Evolutionary conservation across 495 filamentous ascomycete genomes (phyloP).

Genomic region (Venustampulla echinocandica): DNA sequence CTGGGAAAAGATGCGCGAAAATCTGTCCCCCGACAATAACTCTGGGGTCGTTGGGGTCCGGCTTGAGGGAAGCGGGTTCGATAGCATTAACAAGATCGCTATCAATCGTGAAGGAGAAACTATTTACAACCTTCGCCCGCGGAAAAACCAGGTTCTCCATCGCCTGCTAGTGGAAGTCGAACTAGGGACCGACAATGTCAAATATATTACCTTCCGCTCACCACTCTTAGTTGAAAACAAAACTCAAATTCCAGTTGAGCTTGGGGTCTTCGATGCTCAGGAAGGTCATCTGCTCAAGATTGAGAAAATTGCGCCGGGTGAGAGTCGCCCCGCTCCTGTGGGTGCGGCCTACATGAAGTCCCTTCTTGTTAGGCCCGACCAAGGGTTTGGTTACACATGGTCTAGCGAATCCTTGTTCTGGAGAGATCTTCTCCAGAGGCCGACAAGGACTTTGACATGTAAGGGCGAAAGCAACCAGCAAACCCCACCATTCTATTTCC

Average conservation of each 20-base stretch:
- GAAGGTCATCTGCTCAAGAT: constrained; percentile 92
- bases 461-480: constrained; percentile 71
- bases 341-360: constrained; percentile 88
- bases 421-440: constrained; percentile 78
- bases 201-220: constrained; percentile 93
- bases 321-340: constrained; percentile 83
- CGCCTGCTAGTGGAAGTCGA: constrained; percentile 87
- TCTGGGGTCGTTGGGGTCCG: constrained; percentile 69
- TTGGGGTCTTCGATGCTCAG: constrained; percentile 84
- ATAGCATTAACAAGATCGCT: constrained; percentile 76
- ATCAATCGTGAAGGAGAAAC: constrained; percentile 91
- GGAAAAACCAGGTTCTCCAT: constrained; percentile 76
- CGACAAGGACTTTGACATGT: constrained; percentile 79
- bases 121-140: constrained; percentile 74
- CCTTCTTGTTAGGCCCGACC: constrained; percentile 83
- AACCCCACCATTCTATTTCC: constrained; percentile 86
- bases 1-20: constrained; percentile 88
- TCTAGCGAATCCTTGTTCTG: constrained; percentile 81
- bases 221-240: constrained; percentile 96
- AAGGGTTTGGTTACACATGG: constrained; percentile 95
- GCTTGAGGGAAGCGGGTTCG: constrained; percentile 89
- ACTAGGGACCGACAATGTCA: constrained; percentile 85
- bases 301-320: constrained; percentile 91
- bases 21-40: constrained; percentile 71
- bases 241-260: constrained; percentile 90